A percentile compares a stretch with the other conserved stretches of the same genome.
Conservation (phyloP, 2,329 filamentous ascomycete genomes). For the Peltaster fructicola region DNA sequence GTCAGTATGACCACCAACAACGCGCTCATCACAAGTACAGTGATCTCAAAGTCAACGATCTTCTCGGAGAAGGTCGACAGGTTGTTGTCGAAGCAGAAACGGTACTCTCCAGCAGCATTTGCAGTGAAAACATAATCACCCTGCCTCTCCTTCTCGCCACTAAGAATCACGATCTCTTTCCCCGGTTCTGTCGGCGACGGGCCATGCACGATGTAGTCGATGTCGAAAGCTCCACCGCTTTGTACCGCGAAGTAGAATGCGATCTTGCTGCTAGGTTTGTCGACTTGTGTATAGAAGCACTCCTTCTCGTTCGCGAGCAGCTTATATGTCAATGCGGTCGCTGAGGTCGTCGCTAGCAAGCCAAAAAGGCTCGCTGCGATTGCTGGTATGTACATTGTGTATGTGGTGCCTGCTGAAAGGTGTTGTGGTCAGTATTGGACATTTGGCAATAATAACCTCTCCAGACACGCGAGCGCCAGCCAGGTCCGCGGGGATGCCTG, state of each 20-base stretch:
- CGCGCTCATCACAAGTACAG: slow-evolving; percentile 47
- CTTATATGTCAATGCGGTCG: slow-evolving; percentile 89
- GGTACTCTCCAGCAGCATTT: slow-evolving; percentile 71
- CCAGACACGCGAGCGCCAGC: slow-evolving; percentile 2
- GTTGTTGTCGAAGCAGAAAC: slow-evolving; percentile 96
- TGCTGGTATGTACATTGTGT: slow-evolving; percentile 12
- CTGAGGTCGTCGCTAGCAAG: slow-evolving; percentile 56
- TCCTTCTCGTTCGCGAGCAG: slow-evolving; percentile 80
- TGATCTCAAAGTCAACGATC: slow-evolving; percentile 93
- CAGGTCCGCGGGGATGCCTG: slow-evolving; percentile 2
- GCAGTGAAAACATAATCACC: slow-evolving; percentile 97
- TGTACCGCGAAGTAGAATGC: slow-evolving; percentile 99
- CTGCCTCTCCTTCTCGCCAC: slow-evolving; percentile 80
- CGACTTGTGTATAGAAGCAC: slow-evolving; percentile 77
- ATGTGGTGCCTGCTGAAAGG: slow-evolving; percentile 1
- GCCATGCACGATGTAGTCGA: slow-evolving; percentile 78
- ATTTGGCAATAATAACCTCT: background rate
- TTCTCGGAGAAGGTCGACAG: slow-evolving; percentile 98
- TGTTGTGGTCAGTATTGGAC: slow-evolving; percentile 1
- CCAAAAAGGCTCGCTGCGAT: slow-evolving; percentile 29
- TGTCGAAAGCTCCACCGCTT: slow-evolving; percentile 92
- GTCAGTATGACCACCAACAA: slow-evolving; percentile 2
- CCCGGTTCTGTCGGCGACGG: slow-evolving; percentile 37
- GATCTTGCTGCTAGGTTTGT: slow-evolving; percentile 68
- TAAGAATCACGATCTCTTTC: slow-evolving; percentile 56